Conservation (phyloP, 2,329 filamentous ascomycete species). For the Arthrobotrys entomopaga region DNA sequence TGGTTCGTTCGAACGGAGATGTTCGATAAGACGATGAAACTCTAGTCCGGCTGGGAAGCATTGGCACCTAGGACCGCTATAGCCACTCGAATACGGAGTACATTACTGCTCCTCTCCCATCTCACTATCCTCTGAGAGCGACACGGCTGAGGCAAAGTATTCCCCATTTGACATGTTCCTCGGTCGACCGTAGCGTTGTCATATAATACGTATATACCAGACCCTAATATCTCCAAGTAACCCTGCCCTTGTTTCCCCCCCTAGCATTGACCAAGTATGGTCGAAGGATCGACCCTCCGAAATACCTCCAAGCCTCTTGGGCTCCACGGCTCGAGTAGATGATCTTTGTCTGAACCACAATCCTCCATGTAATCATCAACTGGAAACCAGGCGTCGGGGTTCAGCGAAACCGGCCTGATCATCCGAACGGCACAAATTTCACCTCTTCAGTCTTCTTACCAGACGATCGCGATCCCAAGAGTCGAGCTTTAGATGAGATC, state of each 20-base stretch:
- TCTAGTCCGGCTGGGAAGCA: conserved; percentile 8
- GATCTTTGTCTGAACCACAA: conserved; percentile 13
- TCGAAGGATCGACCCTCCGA: conserved; percentile 46
- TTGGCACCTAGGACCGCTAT: conserved; percentile 1
- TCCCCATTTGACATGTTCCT: conserved; percentile 40
- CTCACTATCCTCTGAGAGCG: too few species aligned
- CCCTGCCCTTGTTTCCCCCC: conserved; percentile 35
- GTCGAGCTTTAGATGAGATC: background rate
- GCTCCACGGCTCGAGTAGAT: conserved; percentile 22
- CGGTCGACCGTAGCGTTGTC: conserved; percentile 25
- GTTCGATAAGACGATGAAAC: conserved; percentile 26
- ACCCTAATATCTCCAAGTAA: conserved; percentile 21
- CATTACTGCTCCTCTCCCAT: too few species aligned
- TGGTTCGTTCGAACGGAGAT: conserved; percentile 1
- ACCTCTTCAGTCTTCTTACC: conserved; percentile 16
- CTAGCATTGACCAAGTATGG: background rate
- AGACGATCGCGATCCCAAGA: conserved; percentile 15
- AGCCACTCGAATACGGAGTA: too few species aligned
- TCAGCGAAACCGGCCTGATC: conserved; percentile 31
- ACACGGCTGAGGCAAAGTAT: conserved; percentile 45
- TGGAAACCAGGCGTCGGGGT: conserved; percentile 15
- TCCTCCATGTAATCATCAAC: background rate
- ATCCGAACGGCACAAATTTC: conserved; percentile 30
- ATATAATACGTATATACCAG: too few species aligned
- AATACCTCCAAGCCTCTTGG: conserved; percentile 13